A percentile compares a stretch with the other conserved stretches of the same genome.
Conservation (phyloP, 805 yeast genomes). For the Nakazawaea anatomiae region DNA sequence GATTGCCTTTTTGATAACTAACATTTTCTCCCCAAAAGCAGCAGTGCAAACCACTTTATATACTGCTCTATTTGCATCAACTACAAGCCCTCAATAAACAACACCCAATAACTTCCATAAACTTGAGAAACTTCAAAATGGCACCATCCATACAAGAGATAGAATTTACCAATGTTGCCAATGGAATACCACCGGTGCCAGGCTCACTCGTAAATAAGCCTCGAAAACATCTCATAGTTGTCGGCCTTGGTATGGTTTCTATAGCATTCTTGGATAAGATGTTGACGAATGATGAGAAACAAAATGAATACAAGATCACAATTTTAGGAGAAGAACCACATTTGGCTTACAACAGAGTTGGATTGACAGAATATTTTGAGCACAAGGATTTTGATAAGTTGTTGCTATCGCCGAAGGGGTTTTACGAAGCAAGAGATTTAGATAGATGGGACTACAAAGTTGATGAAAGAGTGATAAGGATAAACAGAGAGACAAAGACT, state of each 20-base stretch:
- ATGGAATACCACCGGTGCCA: conserved; percentile 19
- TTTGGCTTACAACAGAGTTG: conserved; percentile 31
- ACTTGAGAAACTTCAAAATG: background rate
- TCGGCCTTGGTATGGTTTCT: conserved; percentile 32
- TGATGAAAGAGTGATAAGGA: conserved; percentile 16
- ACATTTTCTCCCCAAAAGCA: background rate
- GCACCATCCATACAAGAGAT: background rate
- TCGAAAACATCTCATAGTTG: conserved; percentile 22
- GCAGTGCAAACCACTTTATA: background rate
- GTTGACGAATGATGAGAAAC: conserved; percentile 24
- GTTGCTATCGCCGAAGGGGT: conserved; percentile 20
- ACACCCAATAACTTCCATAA: background rate
- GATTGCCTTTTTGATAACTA: too few relatives aligned
- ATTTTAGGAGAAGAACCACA: conserved; percentile 30
- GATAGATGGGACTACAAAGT: conserved; percentile 20
- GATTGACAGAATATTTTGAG: conserved; percentile 25
- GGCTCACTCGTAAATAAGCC: conserved; percentile 1
- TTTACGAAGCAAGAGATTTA: conserved; percentile 17
- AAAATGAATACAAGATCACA: conserved; percentile 20
- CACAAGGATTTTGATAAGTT: conserved; percentile 21
- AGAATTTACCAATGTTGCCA: background rate
- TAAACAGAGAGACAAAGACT: conserved; percentile 14
- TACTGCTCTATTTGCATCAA: too few relatives aligned
- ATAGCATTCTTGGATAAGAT: conserved; percentile 28
- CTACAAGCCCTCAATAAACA: background rate